These are phyloP conservation scores for Aspergillus ostianus DNA, from an alignment of 495 filamentous ascomycete species.

Conservation along the genomic window DNA sequence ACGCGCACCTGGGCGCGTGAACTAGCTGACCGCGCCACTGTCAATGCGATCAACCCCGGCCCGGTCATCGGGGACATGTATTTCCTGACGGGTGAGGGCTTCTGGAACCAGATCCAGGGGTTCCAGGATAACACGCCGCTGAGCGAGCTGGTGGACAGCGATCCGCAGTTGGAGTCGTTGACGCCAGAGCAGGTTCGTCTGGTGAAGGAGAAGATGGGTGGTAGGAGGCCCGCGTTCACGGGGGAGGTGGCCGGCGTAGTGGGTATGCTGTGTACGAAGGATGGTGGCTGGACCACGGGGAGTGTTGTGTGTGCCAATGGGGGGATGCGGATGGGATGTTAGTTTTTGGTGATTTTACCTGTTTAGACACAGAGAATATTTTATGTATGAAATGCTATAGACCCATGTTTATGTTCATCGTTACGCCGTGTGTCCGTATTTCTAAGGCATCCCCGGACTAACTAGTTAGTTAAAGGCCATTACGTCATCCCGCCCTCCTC, in stretches of 20 bases:
- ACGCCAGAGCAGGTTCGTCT: conserved; percentile 60
- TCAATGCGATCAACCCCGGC: conserved; percentile 87
- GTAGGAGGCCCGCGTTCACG: conserved; percentile 64
- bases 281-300: conserved; percentile 79
- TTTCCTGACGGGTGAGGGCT: conserved; percentile 48
- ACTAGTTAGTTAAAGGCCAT: not conserved
- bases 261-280: conserved; percentile 74
- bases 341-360: too few species aligned
- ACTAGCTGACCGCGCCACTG: conserved; percentile 71
- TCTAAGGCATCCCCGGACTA: not conserved
- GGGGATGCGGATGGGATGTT: conserved; percentile 56
- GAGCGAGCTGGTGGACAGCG: conserved; percentile 40
- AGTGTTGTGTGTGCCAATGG: conserved; percentile 87
- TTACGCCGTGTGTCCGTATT: not conserved
- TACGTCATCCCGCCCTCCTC: not conserved
- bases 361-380: not conserved
- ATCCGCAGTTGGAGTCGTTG: conserved; percentile 48
- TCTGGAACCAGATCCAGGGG: conserved; percentile 54
- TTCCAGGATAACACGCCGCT: conserved; percentile 71
- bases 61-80: conserved; percentile 84
- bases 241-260: conserved; percentile 81
- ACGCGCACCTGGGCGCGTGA: conserved; percentile 86
- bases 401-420: not conserved
- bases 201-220: conserved; percentile 62
- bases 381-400: too few species aligned